phyloP scores from a whole-genome alignment of 108 stramenopile species.

The Pelagomonas calceolata region DNA sequence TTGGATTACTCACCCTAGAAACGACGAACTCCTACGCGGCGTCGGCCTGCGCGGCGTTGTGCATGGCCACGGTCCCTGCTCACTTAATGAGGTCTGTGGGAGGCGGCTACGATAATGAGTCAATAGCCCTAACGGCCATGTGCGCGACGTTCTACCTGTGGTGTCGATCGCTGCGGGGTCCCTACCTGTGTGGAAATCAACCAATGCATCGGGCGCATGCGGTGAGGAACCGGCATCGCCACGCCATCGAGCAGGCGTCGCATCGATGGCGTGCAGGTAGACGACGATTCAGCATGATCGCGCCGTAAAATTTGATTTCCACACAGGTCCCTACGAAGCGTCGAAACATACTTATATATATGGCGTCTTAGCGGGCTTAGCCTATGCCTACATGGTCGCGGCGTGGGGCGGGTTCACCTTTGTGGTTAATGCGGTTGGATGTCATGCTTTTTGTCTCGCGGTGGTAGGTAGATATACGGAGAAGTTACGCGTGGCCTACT shows the following conservation, averaged over 20 bases:
- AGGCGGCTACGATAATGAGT: slow-evolving; percentile 97
- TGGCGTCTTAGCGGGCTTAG: slow-evolving; percentile 55
- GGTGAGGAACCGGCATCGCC: no score
- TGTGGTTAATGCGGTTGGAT: slow-evolving; percentile 90
- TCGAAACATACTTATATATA: slow-evolving; percentile 39
- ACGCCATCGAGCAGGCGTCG: no score
- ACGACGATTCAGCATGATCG: no score
- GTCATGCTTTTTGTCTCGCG: slow-evolving; percentile 72
- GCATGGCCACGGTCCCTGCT: slow-evolving; percentile 85
- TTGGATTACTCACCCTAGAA: slow-evolving; percentile 34
- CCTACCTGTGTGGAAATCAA: not conserved
- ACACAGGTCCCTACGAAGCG: not conserved
- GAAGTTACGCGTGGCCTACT: slow-evolving; percentile 76
- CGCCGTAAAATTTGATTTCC: no score
- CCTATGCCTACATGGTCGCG: slow-evolving; percentile 90
- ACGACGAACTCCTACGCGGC: slow-evolving; percentile 15
- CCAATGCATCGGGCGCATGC: no score
- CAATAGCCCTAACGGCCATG: slow-evolving; percentile 87
- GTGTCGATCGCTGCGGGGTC: slow-evolving; percentile 55
- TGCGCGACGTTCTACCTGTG: slow-evolving; percentile 85
- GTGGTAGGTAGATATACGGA: slow-evolving; percentile 64
- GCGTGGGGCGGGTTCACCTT: slow-evolving; percentile 97
- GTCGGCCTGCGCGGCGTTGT: slow-evolving; percentile 66
- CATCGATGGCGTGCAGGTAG: no score
- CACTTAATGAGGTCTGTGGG: slow-evolving; percentile 91